A percentile compares a stretch with the other conserved stretches of the same genome.
phyloP scores from a whole-genome alignment of 2,329 filamentous ascomycete genomes.

The Hymenoscyphus fraxineus region DNA sequence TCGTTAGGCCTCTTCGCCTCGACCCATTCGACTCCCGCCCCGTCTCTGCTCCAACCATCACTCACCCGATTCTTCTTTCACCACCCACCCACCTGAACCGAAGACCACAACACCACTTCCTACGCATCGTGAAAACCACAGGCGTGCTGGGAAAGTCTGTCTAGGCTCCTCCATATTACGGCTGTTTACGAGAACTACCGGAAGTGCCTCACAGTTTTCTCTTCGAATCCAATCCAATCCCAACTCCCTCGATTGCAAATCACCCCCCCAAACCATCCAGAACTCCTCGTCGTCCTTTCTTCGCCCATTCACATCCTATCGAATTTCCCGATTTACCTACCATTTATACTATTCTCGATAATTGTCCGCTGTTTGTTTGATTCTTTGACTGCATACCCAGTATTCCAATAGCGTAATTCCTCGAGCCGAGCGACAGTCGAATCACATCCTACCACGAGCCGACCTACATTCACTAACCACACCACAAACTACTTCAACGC shows the following conservation, averaged over 20 bases:
- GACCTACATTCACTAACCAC: slow-evolving; percentile 13
- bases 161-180: neutral
- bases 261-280: slow-evolving; percentile 10
- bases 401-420: slow-evolving; percentile 6
- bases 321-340: slow-evolving; percentile 17
- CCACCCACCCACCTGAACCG: neutral
- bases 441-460: slow-evolving; percentile 18
- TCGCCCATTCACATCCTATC: slow-evolving; percentile 9
- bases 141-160: neutral
- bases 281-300: slow-evolving; percentile 7
- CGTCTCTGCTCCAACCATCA: slow-evolving; percentile 6
- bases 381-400: slow-evolving; percentile 21
- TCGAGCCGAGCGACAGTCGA: slow-evolving; percentile 26
- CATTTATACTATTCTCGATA: slow-evolving; percentile 17
- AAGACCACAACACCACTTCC: neutral
- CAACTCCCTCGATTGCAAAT: slow-evolving; percentile 1
- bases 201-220: neutral
- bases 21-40: neutral
- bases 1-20: slow-evolving; percentile 11
- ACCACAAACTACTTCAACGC: slow-evolving; percentile 18
- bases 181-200: neutral
- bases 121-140: neutral
- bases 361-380: slow-evolving; percentile 20
- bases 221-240: slow-evolving; percentile 23
- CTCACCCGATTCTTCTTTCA: slow-evolving; percentile 4